Evolutionary conservation across 805 yeast species (phyloP).

Genomic region (Candida ipomoeae): DNA sequence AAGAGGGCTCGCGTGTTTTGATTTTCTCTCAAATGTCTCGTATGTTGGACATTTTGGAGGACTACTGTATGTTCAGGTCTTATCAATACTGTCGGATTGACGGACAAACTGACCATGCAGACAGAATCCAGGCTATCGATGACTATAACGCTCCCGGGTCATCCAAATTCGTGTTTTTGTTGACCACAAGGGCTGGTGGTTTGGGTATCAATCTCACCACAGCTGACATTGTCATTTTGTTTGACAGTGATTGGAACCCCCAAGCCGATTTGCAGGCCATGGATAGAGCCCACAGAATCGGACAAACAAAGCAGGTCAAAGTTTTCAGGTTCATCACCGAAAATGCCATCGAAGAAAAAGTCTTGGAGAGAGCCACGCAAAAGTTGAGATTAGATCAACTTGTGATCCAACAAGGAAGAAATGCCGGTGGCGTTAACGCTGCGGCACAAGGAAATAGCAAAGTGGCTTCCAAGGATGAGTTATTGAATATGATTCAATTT

Average conservation of each 20-base stretch:
- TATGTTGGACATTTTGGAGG: constrained; percentile 75
- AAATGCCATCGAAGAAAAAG: constrained; percentile 80
- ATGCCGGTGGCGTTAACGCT: constrained; percentile 23
- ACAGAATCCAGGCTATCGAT: constrained; percentile 71
- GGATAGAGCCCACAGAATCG: constrained; percentile 88
- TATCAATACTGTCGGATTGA: constrained; percentile 76
- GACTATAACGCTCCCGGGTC: constrained; percentile 75
- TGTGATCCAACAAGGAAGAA: constrained; percentile 75
- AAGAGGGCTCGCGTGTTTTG: constrained; percentile 72
- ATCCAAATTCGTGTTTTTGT: constrained; percentile 64
- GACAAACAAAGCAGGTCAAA: constrained; percentile 78
- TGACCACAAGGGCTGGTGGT: constrained; percentile 89
- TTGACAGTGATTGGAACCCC: constrained; percentile 86
- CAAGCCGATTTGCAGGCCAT: constrained; percentile 86
- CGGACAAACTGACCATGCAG: constrained; percentile 78
- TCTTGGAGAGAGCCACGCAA: constrained; percentile 76
- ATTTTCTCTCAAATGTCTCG: constrained; percentile 84
- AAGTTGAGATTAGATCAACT: constrained; percentile 74
- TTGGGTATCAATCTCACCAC: constrained; percentile 77
- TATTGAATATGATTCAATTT: constrained; percentile 76
- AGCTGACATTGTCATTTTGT: constrained; percentile 74
- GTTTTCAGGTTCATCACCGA: constrained; percentile 77
- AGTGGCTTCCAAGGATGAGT: constrained; percentile 60
- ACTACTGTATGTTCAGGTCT: constrained; percentile 67
- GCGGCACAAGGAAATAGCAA: constrained; percentile 33